Conservation (phyloP, 495 filamentous ascomycete species). For the Talaromyces liani region DNA sequence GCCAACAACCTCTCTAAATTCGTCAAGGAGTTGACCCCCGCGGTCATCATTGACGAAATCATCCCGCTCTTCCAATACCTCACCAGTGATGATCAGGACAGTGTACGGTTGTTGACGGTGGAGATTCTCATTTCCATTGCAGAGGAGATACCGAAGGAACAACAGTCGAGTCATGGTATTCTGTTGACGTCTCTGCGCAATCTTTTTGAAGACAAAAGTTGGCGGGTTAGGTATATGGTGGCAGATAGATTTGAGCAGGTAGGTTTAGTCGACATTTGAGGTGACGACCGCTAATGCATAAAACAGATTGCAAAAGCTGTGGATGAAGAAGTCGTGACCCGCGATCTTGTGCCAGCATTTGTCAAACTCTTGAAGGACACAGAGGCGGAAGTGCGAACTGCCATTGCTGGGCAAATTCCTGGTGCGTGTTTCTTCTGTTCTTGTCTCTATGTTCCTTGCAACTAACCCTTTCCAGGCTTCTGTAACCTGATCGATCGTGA, state of each 20-base stretch:
- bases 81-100: slow-evolving; percentile 92
- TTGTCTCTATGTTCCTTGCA: slow-evolving; percentile 16
- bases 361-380: slow-evolving; percentile 96
- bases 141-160: slow-evolving; percentile 94
- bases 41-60: slow-evolving; percentile 94
- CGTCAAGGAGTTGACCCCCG: slow-evolving; percentile 86
- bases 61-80: slow-evolving; percentile 98
- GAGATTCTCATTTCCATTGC: slow-evolving; percentile 95
- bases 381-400: slow-evolving; percentile 94
- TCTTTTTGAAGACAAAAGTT: slow-evolving; percentile 97
- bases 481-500: slow-evolving; percentile 80
- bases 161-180: slow-evolving; percentile 92
- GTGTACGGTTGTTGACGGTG: slow-evolving; percentile 89
- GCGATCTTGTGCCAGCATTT: slow-evolving; percentile 93
- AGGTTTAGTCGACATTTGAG: slow-evolving; percentile 5
- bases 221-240: slow-evolving; percentile 98
- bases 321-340: slow-evolving; percentile 88
- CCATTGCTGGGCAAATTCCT: slow-evolving; percentile 94
- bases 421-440: slow-evolving; percentile 39
- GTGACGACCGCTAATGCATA: slow-evolving; percentile 12
- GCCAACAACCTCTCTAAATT: slow-evolving; percentile 97
- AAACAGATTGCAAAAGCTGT: slow-evolving; percentile 91
- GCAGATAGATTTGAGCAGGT: slow-evolving; percentile 98
- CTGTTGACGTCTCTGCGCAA: slow-evolving; percentile 81
- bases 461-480: slow-evolving; percentile 55